Base-by-base conservation (phyloP, 2,329 filamentous ascomycete species). In the Dothidotthia symphoricarpi region DNA sequence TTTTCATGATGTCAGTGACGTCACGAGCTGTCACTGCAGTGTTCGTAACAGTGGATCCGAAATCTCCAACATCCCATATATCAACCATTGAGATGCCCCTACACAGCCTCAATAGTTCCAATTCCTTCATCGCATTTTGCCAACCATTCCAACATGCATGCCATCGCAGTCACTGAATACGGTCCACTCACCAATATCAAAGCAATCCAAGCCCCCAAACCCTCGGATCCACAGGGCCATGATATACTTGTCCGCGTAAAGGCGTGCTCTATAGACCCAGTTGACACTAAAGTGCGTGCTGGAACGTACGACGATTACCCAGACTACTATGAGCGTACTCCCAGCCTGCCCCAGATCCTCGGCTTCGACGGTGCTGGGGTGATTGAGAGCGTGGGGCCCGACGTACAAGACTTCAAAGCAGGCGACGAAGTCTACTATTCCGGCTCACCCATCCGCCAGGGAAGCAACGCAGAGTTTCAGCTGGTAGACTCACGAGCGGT, bases 381-480 rank as follows among this genome's bases (percentile, higher is more conserved):
- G 3, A 28, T 47, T 12, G 34, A 43, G 14, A 32, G 28, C 15
- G 31, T 34, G 8, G 39, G 46, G 10, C 25, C 39, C 3, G 11
- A 32, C 13, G 43, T 36, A 3, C 36, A 22, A 4, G 10, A 35
- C 4, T 40, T 37, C 59, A 61, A 67, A 22, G 31, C 53, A 9
- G 72, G 72, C 9, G 72, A 74, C 40, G 64, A 70, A 32, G 59
- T 75, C 27, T 74, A 61, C 62, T 74, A 69, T 45, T 57, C 67
- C 9, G 67, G 64, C 12, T 61, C 49, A 22, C 68, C 69, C 0
- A 61, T 65, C 12, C 43, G 62, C 6, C 71, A 68, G 34, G 72
- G 72, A 16, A 56, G 63, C 6, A 69, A 70, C 42, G 69, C 71
- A 6, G 68, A 74, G 51, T 63, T 66, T 27, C 58, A 69, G 31